These are phyloP conservation scores for Malus hybrid DNA, from an alignment of 331 rosid species.

Conservation along the genomic window DNA sequence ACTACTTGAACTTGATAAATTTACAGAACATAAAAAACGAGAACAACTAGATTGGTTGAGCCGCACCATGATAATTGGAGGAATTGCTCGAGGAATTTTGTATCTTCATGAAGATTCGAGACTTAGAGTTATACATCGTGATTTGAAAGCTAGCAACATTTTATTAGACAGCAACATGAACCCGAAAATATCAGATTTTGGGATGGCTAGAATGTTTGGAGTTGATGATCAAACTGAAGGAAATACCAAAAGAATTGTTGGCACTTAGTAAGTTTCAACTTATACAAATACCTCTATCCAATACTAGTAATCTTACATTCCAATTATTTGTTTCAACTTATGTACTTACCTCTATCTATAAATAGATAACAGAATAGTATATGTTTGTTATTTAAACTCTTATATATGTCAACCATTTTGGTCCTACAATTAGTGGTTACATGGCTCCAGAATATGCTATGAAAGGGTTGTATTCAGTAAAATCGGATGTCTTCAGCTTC, in stretches of 20 bases:
- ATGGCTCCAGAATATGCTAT: slow-evolving; percentile 68
- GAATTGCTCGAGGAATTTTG: slow-evolving; percentile 29
- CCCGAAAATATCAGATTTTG: too few species aligned
- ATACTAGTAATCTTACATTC: too few species aligned
- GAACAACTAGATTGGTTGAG: slow-evolving; percentile 23
- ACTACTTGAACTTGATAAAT: background rate
- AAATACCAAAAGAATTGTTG: too few species aligned
- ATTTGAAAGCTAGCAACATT: too few species aligned
- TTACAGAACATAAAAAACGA: slow-evolving; percentile 24
- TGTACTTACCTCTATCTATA: too few species aligned
- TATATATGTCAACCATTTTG: background rate
- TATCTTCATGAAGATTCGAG: slow-evolving; percentile 38
- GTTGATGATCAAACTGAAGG: too few species aligned
- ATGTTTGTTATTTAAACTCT: background rate
- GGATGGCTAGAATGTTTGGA: too few species aligned
- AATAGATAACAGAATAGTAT: background rate
- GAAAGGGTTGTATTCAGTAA: slow-evolving; percentile 36
- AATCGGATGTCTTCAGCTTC: slow-evolving; percentile 39
- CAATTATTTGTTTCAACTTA: too few species aligned
- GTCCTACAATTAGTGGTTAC: slow-evolving; percentile 33
- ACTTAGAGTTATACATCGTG: too few species aligned
- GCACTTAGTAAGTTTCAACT: too few species aligned
- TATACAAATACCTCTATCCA: too few species aligned
- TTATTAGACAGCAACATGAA: too few species aligned
- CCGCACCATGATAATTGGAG: slow-evolving; percentile 26